These are phyloP conservation scores for Arthrobotrys megalospora DNA, from an alignment of 2,329 filamentous ascomycete species.

Conservation along the genomic window DNA sequence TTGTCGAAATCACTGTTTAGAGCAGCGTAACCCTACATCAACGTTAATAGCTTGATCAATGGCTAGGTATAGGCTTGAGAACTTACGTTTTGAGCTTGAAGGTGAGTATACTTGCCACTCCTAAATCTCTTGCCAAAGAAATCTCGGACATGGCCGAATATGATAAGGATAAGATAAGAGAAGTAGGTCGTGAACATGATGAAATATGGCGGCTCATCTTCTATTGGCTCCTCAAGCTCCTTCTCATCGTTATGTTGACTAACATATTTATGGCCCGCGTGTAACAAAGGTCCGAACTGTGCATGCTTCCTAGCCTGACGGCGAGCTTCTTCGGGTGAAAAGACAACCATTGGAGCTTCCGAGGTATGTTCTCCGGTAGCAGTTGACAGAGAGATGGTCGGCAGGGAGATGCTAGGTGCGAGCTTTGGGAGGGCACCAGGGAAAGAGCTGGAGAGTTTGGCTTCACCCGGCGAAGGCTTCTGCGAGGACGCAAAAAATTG, in stretches of 20 bases:
- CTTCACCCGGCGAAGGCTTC: constrained; percentile 75
- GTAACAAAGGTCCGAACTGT: constrained; percentile 89
- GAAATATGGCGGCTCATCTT: constrained; percentile 97
- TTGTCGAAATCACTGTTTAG: constrained; percentile 99
- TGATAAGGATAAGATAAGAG: constrained; percentile 95
- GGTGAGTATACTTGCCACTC: constrained; percentile 85
- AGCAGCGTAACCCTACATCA: constrained; percentile 81
- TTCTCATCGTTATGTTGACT: constrained; percentile 84
- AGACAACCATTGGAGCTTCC: constrained; percentile 79
- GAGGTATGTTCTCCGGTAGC: constrained; percentile 82
- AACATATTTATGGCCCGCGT: constrained; percentile 86
- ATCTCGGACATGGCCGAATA: constrained; percentile 94
- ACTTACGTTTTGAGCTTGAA: constrained; percentile 78
- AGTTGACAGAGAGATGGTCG: constrained; percentile 91
- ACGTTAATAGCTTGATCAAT: constrained; percentile 14
- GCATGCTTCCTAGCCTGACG: constrained; percentile 83
- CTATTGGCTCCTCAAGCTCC: constrained; percentile 84
- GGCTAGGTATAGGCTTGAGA: neutral
- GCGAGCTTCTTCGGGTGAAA: constrained; percentile 86
- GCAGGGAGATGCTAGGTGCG: constrained; percentile 82
- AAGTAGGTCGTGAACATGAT: constrained; percentile 98
- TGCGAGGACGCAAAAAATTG: constrained; percentile 87
- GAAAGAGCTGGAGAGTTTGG: constrained; percentile 66
- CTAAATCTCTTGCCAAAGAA: constrained; percentile 98
- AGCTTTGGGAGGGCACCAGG: constrained; percentile 68